These are phyloP conservation scores for Coffea humblotiana DNA, from an alignment of 305 asterid species.

Conservation along the genomic window DNA sequence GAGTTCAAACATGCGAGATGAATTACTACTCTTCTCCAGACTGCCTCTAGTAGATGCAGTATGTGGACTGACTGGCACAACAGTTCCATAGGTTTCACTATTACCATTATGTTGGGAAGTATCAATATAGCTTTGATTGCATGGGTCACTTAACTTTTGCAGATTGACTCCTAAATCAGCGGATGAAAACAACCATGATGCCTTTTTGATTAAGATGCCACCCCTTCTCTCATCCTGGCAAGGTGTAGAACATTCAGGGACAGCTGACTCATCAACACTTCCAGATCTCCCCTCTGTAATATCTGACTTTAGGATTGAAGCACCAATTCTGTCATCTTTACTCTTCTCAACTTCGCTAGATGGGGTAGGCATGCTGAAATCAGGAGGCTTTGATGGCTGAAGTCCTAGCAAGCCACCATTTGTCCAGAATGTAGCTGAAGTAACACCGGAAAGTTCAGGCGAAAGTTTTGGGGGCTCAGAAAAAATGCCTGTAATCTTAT, in stretches of 20 bases:
- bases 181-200: slow-evolving; percentile 62
- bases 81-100: slow-evolving; percentile 35
- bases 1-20: slow-evolving; percentile 61
- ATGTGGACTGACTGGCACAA: slow-evolving; percentile 33
- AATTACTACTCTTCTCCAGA: slow-evolving; percentile 43
- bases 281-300: slow-evolving; percentile 27
- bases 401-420: slow-evolving; percentile 96
- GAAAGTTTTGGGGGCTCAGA: slow-evolving; percentile 44
- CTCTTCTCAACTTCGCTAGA: slow-evolving; percentile 31
- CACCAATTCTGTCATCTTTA: slow-evolving; percentile 32
- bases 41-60: slow-evolving; percentile 29
- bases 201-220: slow-evolving; percentile 45
- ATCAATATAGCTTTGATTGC: slow-evolving; percentile 30
- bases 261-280: slow-evolving; percentile 31
- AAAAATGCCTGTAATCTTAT: slow-evolving; percentile 32
- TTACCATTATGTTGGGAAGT: slow-evolving; percentile 20
- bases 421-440: slow-evolving; percentile 78
- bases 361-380: slow-evolving; percentile 41
- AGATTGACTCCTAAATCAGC: slow-evolving; percentile 67
- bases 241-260: slow-evolving; percentile 27
- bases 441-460: slow-evolving; percentile 49
- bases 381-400: slow-evolving; percentile 95
- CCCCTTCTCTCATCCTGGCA: slow-evolving; percentile 44
- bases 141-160: slow-evolving; percentile 45
- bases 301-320: slow-evolving; percentile 33